Base-by-base conservation (phyloP, 2,329 filamentous ascomycete genomes). In the Botrytis porri region DNA sequence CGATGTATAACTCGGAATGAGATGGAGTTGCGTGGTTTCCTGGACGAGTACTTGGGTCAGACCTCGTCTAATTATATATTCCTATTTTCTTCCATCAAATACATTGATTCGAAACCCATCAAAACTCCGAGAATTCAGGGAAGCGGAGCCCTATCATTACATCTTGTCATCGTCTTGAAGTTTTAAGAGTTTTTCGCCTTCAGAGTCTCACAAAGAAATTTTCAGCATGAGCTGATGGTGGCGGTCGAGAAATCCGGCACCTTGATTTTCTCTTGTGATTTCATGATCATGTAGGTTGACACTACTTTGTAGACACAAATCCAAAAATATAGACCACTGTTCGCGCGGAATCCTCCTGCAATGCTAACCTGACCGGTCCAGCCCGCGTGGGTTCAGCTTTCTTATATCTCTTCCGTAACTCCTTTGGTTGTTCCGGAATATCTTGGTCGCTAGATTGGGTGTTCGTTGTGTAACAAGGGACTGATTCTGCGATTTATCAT, bases 401-500 rank as follows among this genome's bases (percentile, higher is more conserved):
- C 6, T 54, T 6, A 8, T 29, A 29, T 29, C 3, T 29, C 32
- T 57, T 57, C 51, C 51, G 51, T 9, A 29, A 57, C 51, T 57
- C 51, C 51, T 57, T 57, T 57, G n/a, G 51, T 57, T 18, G 6
- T 57, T 57, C 51, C 51, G n/a, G 51, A 18, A 29, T 16, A 7
- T 18, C 3, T 29, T 57, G 51, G 6, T 32, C 18, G n/a, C 6
- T 25, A 18, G 3, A 29, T 29, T 57, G n/a, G 12, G 18, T 29
- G 1, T 29, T 32, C 1, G 14, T 29, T 57, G 51, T 57, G 51
- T 57, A 29, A 57, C n/a, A 0, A 29, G n/a, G n/a, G 14, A 54
- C 51, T 57, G 9, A 18, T 18, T 7, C 2, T 29, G 0, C n/a
- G n/a, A 29, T 8, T 3, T 0, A 57, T 29, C 2, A 16, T 8